These are phyloP conservation scores for Candida boleticola DNA, from an alignment of 805 yeast species.

Conservation along the genomic window DNA sequence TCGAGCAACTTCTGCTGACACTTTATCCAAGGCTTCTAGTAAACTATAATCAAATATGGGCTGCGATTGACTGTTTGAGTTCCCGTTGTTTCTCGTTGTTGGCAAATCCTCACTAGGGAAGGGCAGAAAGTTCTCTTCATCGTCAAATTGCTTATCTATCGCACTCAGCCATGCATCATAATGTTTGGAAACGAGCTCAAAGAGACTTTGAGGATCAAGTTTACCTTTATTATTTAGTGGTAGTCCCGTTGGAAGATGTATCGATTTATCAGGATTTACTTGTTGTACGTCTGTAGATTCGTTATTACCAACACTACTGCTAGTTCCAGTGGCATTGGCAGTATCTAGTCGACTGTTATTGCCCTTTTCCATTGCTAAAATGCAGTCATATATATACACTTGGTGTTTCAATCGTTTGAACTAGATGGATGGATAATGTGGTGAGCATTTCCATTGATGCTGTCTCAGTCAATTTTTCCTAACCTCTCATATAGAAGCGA, in stretches of 20 bases:
- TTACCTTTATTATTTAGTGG: neutral
- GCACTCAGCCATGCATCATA: conserved; percentile 39
- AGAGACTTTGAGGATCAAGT: conserved; percentile 25
- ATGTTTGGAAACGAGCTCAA: conserved; percentile 32
- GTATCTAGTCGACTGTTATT: neutral
- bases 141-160: conserved; percentile 23
- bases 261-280: neutral
- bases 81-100: conserved; percentile 8
- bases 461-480: too few species aligned
- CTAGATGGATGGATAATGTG: too few species aligned
- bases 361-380: too few species aligned
- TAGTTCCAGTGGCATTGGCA: neutral
- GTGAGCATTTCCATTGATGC: too few species aligned
- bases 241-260: neutral
- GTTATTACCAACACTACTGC: too few species aligned
- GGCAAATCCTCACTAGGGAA: conserved; percentile 22
- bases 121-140: conserved; percentile 26
- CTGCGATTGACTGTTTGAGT: conserved; percentile 9
- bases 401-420: too few species aligned
- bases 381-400: too few species aligned
- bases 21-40: conserved; percentile 29
- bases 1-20: conserved; percentile 17
- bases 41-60: conserved; percentile 27
- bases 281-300: conserved; percentile 1
- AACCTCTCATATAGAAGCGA: too few species aligned